Base-by-base conservation (phyloP, 2,329 filamentous ascomycete genomes). In the Colletotrichum agaves region DNA sequence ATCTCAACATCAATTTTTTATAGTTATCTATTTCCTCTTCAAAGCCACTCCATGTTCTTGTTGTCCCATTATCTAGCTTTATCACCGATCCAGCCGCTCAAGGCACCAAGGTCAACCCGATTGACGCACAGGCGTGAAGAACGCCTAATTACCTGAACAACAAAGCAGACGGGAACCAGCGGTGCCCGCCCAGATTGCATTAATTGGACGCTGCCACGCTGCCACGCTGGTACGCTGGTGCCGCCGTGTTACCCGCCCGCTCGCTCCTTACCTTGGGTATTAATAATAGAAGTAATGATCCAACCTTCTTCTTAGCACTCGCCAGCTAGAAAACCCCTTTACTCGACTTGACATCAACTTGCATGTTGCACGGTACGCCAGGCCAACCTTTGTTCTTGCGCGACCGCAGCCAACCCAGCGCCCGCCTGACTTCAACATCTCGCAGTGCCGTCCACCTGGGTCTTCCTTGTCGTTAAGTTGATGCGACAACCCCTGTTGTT, bases 401-500 rank as follows among this genome's bases (percentile, higher is more conserved):
- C 44, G 31, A 13, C 37, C 61, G 41, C 61, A 5, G 19, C 35
- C 35, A 12, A 37, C 11, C 11, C 13, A 43, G 44, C 43, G 17
- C 55, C 33, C 39, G 41, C 35, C 46, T 39, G 12, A 17, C 39
- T 33, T 46, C 37, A 46, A 39, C 43, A 12, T 17, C 35, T 44
- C 12, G 17, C 19, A 41, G 27, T 11, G 19, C 39, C 39, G 27
- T 65, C 53, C 47, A 49, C 67, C 56, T 59, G 67, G 67, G 43
- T 44, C 31, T 63, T 47, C 63, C 67, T 55, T 67, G 59, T 63
- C 41, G 35, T 39, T 15, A 33, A 49, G 69, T 74, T 72, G 72
- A 74, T 72, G 56, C 67, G 47, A 60, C 50, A 63, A 60, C 69
- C 67, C 61, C 49, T 63, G 63, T 69, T 60, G 58, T 67, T 60